Percentiles rank a stretch among this genome's conserved stretches.
phyloP scores from a whole-genome alignment of 805 yeast species.

The Nakazawaea ishiwadae region DNA sequence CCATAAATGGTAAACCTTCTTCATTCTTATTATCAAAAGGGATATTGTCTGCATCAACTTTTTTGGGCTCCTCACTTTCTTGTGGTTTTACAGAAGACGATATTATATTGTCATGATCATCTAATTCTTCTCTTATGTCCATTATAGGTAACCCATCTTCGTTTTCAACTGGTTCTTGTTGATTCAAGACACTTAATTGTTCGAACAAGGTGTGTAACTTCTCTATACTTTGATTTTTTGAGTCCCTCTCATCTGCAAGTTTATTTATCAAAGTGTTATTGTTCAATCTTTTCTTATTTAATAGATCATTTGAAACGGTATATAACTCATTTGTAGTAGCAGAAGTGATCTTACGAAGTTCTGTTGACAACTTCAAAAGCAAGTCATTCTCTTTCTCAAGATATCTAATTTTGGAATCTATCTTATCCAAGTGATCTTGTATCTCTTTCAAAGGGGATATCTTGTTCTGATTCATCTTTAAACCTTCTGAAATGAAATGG shows the following conservation, averaged over 20 bases:
- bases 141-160: conserved; percentile 59
- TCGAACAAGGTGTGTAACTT: conserved; percentile 25
- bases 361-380: conserved; percentile 20
- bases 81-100: conserved; percentile 36
- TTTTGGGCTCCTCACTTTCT: background rate
- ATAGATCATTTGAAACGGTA: conserved; percentile 1
- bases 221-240: conserved; percentile 21
- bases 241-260: conserved; percentile 7
- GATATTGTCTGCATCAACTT: background rate
- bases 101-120: conserved; percentile 74
- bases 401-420: conserved; percentile 21
- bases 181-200: conserved; percentile 10
- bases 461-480: background rate
- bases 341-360: conserved; percentile 8
- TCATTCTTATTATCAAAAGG: conserved; percentile 24
- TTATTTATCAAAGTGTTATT: conserved; percentile 7
- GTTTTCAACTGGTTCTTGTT: conserved; percentile 11
- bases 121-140: conserved; percentile 82
- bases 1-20: conserved; percentile 60
- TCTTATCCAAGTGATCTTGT: conserved; percentile 11
- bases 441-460: conserved; percentile 18
- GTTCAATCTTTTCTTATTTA: conserved; percentile 1
- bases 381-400: conserved; percentile 30
- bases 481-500: background rate
- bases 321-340: conserved; percentile 5